Percentiles rank a stretch among this genome's conserved stretches.
phyloP scores from a whole-genome alignment of 192 early-diverging fungal genomes.

The Gryganskiella cystojenkinii region DNA sequence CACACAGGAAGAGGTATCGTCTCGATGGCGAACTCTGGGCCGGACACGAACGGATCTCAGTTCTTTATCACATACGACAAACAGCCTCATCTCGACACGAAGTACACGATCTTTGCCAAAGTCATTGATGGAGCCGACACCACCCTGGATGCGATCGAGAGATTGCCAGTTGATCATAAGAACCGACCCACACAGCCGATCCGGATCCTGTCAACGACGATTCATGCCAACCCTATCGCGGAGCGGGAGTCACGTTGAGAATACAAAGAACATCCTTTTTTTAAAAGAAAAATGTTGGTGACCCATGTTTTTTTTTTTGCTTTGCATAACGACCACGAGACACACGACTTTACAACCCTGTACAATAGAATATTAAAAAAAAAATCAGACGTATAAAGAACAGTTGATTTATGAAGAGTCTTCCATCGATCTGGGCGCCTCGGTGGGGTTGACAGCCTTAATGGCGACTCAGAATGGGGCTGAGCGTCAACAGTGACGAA shows the following conservation, averaged over 20 bases:
- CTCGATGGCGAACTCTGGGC: slow-evolving; percentile 93
- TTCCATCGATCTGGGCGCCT: too few relatives aligned
- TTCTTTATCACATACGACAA: slow-evolving; percentile 93
- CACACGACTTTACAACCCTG: too few relatives aligned
- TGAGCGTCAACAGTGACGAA: too few relatives aligned
- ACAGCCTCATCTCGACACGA: slow-evolving; percentile 89
- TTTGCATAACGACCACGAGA: too few relatives aligned
- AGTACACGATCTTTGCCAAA: slow-evolving; percentile 93
- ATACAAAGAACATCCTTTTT: too few relatives aligned
- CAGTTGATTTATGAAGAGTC: too few relatives aligned
- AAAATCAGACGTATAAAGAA: too few relatives aligned
- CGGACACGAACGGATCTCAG: slow-evolving; percentile 90
- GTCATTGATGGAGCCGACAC: slow-evolving; percentile 90
- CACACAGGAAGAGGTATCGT: slow-evolving; percentile 90
- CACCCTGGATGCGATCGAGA: slow-evolving; percentile 88
- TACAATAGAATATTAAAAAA: too few relatives aligned
- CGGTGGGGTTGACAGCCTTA: too few relatives aligned
- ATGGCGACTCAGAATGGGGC: too few relatives aligned
- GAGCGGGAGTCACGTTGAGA: slow-evolving; percentile 53
- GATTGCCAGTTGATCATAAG: slow-evolving; percentile 86
- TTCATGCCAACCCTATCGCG: slow-evolving; percentile 96
- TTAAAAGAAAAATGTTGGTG: too few relatives aligned
- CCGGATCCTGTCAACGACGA: slow-evolving; percentile 77
- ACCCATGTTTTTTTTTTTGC: too few relatives aligned
- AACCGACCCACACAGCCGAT: slow-evolving; percentile 83